Evolutionary conservation across 768 basidiomycete genomes (phyloP).

Genomic region (Boletus huronensis): DNA sequence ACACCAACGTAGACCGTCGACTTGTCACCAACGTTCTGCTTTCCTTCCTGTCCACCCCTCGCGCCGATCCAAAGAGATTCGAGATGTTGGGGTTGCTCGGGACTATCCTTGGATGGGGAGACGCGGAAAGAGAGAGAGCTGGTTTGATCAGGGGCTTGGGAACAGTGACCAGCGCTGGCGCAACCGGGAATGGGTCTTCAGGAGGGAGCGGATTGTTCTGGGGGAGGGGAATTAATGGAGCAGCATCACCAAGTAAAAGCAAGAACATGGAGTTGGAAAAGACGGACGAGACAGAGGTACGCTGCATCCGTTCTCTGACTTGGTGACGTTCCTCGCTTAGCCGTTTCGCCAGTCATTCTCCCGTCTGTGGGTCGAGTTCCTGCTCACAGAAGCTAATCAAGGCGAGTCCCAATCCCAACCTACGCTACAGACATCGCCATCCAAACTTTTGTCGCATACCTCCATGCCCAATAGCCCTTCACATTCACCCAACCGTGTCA

Average conservation of each 20-base stretch:
- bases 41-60: constrained; percentile 84
- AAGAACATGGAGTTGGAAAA: constrained; percentile 62
- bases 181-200: constrained; percentile 17
- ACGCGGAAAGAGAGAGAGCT: constrained; percentile 87
- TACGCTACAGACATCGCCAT: constrained; percentile 13
- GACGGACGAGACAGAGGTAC: constrained; percentile 81
- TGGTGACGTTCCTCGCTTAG: not conserved
- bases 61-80: constrained; percentile 91
- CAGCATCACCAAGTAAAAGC: constrained; percentile 29
- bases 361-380: constrained; percentile 95
- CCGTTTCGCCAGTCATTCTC: constrained; percentile 75
- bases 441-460: constrained; percentile 28
- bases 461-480: constrained; percentile 41
- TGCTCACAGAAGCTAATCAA: constrained; percentile 83
- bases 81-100: constrained; percentile 91
- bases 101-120: constrained; percentile 90
- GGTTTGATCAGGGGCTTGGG: constrained; percentile 40
- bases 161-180: constrained; percentile 52
- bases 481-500: constrained; percentile 18
- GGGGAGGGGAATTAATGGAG: constrained; percentile 22
- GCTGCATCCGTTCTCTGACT: constrained; percentile 10
- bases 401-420: constrained; percentile 24
- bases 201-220: constrained; percentile 22
- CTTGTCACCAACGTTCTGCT: constrained; percentile 93
- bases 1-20: constrained; percentile 87